phyloP scores from a whole-genome alignment of 768 basidiomycete genomes.

The Boletus rubropictus region DNA sequence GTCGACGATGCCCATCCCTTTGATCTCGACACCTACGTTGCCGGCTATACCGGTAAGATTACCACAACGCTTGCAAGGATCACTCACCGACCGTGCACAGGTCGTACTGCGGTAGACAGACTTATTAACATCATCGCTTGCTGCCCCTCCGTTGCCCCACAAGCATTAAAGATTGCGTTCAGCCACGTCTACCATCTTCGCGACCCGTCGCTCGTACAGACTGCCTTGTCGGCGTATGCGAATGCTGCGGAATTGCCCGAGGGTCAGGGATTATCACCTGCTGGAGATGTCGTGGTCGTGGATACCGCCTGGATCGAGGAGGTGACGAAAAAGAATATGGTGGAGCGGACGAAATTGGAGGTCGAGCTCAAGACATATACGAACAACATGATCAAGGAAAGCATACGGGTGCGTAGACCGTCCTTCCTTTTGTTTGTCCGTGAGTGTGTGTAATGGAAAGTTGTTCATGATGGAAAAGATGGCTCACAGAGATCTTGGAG shows the following conservation, averaged over 20 bases:
- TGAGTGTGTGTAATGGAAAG: background rate
- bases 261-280: slow-evolving; percentile 40
- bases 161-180: slow-evolving; percentile 65
- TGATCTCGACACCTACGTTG: slow-evolving; percentile 76
- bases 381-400: slow-evolving; percentile 98
- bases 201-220: slow-evolving; percentile 58
- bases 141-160: slow-evolving; percentile 65
- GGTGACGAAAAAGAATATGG: slow-evolving; percentile 54
- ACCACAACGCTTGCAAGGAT: background rate
- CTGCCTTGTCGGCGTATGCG: slow-evolving; percentile 51
- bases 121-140: slow-evolving; percentile 59
- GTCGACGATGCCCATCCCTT: slow-evolving; percentile 82
- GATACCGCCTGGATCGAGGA: slow-evolving; percentile 76
- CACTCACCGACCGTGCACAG: slow-evolving; percentile 32
- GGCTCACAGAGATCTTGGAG: slow-evolving; percentile 84
- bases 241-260: slow-evolving; percentile 29
- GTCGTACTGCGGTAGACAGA: slow-evolving; percentile 71
- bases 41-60: slow-evolving; percentile 63
- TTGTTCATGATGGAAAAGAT: slow-evolving; percentile 46
- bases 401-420: slow-evolving; percentile 66
- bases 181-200: slow-evolving; percentile 60
- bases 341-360: slow-evolving; percentile 81
- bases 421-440: no score
- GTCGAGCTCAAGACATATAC: slow-evolving; percentile 92
- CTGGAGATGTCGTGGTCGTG: slow-evolving; percentile 43